Evolutionary conservation across 768 basidiomycete genomes (phyloP), one percentile per base, ranked within the genome.

Genomic region (Collybia sp.): DNA sequence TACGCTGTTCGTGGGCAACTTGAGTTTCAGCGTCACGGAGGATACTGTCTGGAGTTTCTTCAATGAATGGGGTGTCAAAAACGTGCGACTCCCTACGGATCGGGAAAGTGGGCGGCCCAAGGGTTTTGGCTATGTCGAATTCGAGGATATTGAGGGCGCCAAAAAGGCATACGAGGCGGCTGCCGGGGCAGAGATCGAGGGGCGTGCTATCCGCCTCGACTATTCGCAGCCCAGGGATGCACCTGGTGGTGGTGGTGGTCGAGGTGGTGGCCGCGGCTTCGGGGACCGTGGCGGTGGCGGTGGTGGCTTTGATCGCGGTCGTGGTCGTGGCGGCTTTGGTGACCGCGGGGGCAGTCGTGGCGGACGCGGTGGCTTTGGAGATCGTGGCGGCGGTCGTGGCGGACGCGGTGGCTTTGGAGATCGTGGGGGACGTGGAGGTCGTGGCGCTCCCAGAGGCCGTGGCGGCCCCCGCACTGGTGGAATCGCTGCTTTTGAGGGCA

Each of bases 41-140:
- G 93, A 97, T 61, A 67, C 72, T 12, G 72, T 97, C 30, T 97
- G 93, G 92, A 81, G 88, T 63, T 76, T 82, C 55, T 99, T 98
- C 66, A 84, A 82, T 52, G 91, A 93, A 60, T 85, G 84, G 61
- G 91, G 91, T 47, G 80, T 96, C 51, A 88, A 88, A 71, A 85
- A 72, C 58, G 90, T 97, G 34, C 82, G 93, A 46, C 70, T 99
- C 42, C 93, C 93, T 25, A 96, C 93, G 33, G 93, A 98, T 65
- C 76, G 90, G 53, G 96, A 99, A 42, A 78, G 87, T 6, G 93
- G 93, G 20, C 77, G 74, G 50, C 84, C 90, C 39, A 98, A 97
- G 67, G 96, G 96, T 58, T 98, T 95, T 66, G 96, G 84, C 16
- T 98, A 98, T 67, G 88, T 99, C 59, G 93, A 97, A 66, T 96